Evolutionary conservation across 2,329 filamentous ascomycete genomes (phyloP).

Genomic region (Aspergillus fumigatus): DNA sequence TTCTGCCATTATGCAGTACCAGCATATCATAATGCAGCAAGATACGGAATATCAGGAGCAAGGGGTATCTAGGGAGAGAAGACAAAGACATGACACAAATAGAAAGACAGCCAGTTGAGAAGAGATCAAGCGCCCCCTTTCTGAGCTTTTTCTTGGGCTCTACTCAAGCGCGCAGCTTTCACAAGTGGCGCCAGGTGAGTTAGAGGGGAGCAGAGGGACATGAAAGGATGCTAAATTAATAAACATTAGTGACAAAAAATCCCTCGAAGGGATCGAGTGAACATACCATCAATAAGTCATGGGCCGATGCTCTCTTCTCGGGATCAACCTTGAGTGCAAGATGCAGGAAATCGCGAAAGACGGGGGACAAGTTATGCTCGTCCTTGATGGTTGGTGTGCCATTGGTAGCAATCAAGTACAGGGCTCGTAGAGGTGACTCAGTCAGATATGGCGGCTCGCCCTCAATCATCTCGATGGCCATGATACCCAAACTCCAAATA

Average conservation of each 20-base stretch:
- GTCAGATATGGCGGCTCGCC: slow-evolving; percentile 96
- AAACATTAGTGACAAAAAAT: slow-evolving; percentile 13
- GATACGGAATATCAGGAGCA: slow-evolving; percentile 16
- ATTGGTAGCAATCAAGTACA: slow-evolving; percentile 96
- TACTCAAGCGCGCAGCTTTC: slow-evolving; percentile 74
- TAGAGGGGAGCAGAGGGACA: slow-evolving; percentile 69
- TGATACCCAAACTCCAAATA: slow-evolving; percentile 97
- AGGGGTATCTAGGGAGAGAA: slow-evolving; percentile 26
- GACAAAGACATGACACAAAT: slow-evolving; percentile 26
- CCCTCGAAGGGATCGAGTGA: background rate
- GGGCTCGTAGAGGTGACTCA: slow-evolving; percentile 83
- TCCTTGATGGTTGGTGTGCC: slow-evolving; percentile 95
- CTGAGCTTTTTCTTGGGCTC: slow-evolving; percentile 76
- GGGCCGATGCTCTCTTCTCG: slow-evolving; percentile 91
- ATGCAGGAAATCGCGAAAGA: slow-evolving; percentile 87
- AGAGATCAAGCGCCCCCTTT: slow-evolving; percentile 47
- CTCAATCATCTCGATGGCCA: slow-evolving; percentile 99
- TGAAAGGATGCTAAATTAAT: slow-evolving; percentile 65
- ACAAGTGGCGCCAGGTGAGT: slow-evolving; percentile 81
- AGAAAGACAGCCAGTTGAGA: slow-evolving; percentile 17
- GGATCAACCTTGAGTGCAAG: slow-evolving; percentile 95
- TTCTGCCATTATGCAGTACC: slow-evolving; percentile 16
- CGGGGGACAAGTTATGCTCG: slow-evolving; percentile 70
- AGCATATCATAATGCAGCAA: slow-evolving; percentile 15
- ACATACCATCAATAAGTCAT: slow-evolving; percentile 86